Evolutionary conservation across 352 stramenopile genomes (phyloP).

Genomic region (Phytophthora palmivora): DNA sequence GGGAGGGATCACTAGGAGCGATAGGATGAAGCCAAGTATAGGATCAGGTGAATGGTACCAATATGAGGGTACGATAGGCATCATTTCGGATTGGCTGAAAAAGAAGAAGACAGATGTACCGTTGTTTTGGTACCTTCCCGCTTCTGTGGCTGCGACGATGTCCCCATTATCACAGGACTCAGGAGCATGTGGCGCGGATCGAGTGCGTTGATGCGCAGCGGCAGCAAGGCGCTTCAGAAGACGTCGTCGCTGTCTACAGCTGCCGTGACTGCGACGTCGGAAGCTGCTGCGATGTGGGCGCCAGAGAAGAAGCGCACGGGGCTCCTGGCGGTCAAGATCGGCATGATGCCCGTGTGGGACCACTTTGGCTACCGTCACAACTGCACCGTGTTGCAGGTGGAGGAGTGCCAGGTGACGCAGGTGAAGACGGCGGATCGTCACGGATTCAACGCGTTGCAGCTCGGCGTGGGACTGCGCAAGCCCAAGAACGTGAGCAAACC

Average conservation of each 20-base stretch:
- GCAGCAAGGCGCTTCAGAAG: slow-evolving; percentile 19
- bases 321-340: slow-evolving; percentile 96
- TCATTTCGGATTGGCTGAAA: too few species aligned
- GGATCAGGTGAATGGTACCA: too few species aligned
- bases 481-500: slow-evolving; percentile 95
- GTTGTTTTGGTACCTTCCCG: slow-evolving; percentile 5
- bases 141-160: slow-evolving; percentile 25
- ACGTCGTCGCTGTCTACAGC: slow-evolving; percentile 36
- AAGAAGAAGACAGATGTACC: not conserved
- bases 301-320: slow-evolving; percentile 90
- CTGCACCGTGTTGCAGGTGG: slow-evolving; percentile 94
- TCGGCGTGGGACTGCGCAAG: slow-evolving; percentile 97
- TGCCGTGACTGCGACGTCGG: slow-evolving; percentile 3
- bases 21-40: too few species aligned
- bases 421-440: slow-evolving; percentile 95
- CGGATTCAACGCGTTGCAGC: slow-evolving; percentile 95
- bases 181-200: slow-evolving; percentile 50
- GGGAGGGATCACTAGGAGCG: too few species aligned
- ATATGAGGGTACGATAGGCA: too few species aligned
- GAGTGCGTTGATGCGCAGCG: slow-evolving; percentile 32
- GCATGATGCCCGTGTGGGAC: slow-evolving; percentile 99
- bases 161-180: slow-evolving; percentile 6
- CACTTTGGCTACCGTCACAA: slow-evolving; percentile 96
- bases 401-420: slow-evolving; percentile 95
- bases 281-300: slow-evolving; percentile 52